Conservation (phyloP, 495 filamentous ascomycete genomes). For the Penicillium goetzii region DNA sequence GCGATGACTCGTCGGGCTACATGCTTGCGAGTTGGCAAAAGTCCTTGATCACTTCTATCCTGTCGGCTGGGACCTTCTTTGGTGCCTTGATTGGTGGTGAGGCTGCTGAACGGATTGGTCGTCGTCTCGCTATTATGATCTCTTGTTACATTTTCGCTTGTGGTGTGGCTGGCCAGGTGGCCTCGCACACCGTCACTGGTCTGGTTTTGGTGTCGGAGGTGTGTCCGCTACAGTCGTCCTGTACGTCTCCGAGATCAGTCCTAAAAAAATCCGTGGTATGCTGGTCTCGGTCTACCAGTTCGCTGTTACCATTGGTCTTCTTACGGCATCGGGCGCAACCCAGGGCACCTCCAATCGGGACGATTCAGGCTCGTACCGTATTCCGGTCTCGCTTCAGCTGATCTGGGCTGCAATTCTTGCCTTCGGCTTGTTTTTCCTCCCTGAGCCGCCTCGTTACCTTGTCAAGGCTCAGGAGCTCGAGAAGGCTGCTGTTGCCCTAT, state of each 20-base stretch:
- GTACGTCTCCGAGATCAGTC: constrained; percentile 64
- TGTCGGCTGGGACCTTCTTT: constrained; percentile 73
- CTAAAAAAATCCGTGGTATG: constrained; percentile 62
- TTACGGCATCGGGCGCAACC: constrained; percentile 67
- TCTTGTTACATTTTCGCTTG: no score
- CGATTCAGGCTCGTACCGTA: constrained; percentile 65
- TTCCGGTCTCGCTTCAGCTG: constrained; percentile 66
- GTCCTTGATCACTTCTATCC: constrained; percentile 65
- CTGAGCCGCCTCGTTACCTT: constrained; percentile 68
- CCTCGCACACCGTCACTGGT: no score
- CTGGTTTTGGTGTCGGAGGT: constrained; percentile 64
- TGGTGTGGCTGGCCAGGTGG: no score
- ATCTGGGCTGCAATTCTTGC: constrained; percentile 65
- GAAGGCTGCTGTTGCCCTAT: constrained; percentile 35
- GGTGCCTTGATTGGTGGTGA: constrained; percentile 69
- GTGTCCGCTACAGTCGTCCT: constrained; percentile 70
- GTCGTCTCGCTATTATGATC: no score
- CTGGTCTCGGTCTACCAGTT: constrained; percentile 67
- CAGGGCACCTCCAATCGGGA: constrained; percentile 61
- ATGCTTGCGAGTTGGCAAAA: no score
- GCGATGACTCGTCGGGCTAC: no score
- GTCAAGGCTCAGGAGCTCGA: constrained; percentile 51
- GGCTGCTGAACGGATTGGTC: constrained; percentile 64
- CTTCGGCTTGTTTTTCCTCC: constrained; percentile 67
- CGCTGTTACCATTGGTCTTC: constrained; percentile 67